phyloP scores from a whole-genome alignment of 1,284 basidiomycete genomes.

The Ustilago curta region DNA sequence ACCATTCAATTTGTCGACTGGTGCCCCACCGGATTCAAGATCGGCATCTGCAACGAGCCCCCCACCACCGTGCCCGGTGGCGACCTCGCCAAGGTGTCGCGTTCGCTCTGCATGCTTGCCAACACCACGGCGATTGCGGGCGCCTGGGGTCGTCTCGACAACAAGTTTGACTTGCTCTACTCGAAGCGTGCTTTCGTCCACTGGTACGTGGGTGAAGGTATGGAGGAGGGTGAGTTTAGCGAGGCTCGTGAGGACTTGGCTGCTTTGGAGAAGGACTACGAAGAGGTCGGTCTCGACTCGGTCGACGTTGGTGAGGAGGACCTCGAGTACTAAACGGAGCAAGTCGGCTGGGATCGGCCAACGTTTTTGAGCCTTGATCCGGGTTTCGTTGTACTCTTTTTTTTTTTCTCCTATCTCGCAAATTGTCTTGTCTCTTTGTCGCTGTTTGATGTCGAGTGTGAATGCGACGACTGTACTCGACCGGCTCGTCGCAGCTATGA shows the following conservation, averaged over 20 bases:
- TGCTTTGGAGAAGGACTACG: conserved; percentile 84
- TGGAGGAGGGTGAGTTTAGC: conserved; percentile 99
- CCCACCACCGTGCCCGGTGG: conserved; percentile 85
- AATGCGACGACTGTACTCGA: no score
- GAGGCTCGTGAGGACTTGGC: conserved; percentile 97
- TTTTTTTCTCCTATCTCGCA: background rate
- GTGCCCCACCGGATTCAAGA: conserved; percentile 98
- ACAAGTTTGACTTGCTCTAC: conserved; percentile 95
- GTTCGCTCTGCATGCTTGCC: conserved; percentile 97
- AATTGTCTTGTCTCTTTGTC: background rate
- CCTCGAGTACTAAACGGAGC: conserved; percentile 61
- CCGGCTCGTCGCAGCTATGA: no score
- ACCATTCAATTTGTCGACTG: conserved; percentile 92
- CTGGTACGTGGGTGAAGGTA: conserved; percentile 91
- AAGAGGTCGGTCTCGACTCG: conserved; percentile 84
- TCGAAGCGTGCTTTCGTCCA: conserved; percentile 69
- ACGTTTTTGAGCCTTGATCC: background rate
- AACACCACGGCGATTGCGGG: conserved; percentile 93
- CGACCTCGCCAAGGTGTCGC: conserved; percentile 91
- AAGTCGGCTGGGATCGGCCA: no score
- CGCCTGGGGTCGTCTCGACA: conserved; percentile 95
- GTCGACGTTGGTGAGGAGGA: conserved; percentile 82
- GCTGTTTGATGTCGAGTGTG: no score
- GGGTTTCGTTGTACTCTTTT: background rate
- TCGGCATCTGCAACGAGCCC: conserved; percentile 94